Evolutionary conservation across 2,329 filamentous ascomycete genomes (phyloP).

Genomic region (Aspergillus awamori): DNA sequence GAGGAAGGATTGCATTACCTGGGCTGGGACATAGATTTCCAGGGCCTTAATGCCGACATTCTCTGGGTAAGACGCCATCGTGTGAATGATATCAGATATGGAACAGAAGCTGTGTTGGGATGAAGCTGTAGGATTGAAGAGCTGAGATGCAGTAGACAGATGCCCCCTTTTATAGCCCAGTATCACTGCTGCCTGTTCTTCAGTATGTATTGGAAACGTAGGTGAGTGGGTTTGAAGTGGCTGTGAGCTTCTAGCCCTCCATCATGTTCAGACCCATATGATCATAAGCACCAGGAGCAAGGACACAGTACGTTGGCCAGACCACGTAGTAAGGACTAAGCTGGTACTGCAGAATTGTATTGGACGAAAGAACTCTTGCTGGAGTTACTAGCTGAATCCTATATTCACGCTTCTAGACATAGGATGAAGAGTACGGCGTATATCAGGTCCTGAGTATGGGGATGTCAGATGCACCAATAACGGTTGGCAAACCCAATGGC

Average conservation of each 20-base stretch:
- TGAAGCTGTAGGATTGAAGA: background rate
- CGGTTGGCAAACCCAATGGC: background rate
- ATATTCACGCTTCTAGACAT: background rate
- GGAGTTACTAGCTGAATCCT: background rate
- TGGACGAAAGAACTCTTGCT: background rate
- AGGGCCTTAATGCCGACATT: constrained; percentile 94
- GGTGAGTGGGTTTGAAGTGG: background rate
- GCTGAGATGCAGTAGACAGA: background rate
- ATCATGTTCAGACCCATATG: background rate
- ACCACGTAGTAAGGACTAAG: background rate
- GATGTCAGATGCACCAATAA: too few species aligned
- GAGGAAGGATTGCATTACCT: constrained; percentile 58
- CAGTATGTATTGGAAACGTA: background rate
- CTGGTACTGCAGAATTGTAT: background rate
- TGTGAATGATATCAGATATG: constrained; percentile 25
- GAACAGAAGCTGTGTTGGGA: background rate
- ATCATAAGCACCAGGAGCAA: background rate
- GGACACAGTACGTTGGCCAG: background rate
- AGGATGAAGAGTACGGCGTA: background rate
- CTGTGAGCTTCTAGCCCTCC: background rate
- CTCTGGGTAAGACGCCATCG: constrained; percentile 75
- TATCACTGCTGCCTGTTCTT: background rate
- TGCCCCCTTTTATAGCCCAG: background rate
- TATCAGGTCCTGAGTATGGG: background rate
- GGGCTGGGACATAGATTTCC: constrained; percentile 83